phyloP scores from a whole-genome alignment of 371 early-diverging fungal genomes.

The Batrachochytrium dendrobatidis region DNA sequence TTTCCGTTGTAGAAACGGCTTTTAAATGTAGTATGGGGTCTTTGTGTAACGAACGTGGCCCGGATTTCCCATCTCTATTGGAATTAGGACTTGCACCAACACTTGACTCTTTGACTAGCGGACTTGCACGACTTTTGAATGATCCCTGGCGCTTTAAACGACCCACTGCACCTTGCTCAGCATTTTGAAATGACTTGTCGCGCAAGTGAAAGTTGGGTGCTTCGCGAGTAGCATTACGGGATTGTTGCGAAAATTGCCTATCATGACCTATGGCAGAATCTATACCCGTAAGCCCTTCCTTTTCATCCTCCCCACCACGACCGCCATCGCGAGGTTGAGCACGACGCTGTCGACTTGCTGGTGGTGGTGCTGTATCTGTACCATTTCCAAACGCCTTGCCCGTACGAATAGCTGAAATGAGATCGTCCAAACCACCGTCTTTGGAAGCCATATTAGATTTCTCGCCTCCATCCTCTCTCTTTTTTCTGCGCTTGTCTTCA shows the following conservation, averaged over 20 bases:
- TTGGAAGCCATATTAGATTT: conserved; percentile 10
- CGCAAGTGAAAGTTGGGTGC: background rate
- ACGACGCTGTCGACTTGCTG: background rate
- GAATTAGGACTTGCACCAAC: background rate
- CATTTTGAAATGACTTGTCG: conserved; percentile 6
- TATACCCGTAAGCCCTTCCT: too few species aligned
- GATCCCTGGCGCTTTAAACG: conserved; percentile 3
- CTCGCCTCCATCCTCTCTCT: conserved; percentile 16
- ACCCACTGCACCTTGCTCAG: conserved; percentile 6
- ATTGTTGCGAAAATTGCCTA: too few species aligned
- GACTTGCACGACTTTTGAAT: conserved; percentile 1
- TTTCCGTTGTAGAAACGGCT: background rate
- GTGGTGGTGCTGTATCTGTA: conserved; percentile 5
- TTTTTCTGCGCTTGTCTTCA: conserved; percentile 34
- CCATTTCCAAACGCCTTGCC: conserved; percentile 34
- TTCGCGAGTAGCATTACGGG: background rate
- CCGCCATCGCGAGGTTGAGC: background rate
- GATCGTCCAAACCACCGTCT: conserved; percentile 40
- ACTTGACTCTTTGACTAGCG: too few species aligned
- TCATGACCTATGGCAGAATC: too few species aligned
- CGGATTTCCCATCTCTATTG: background rate
- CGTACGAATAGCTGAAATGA: conserved; percentile 38
- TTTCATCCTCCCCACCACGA: background rate
- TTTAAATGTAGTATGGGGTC: background rate
- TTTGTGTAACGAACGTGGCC: background rate